Evolutionary conservation across 163 green algal species (phyloP), one percentile per base, ranked within the genome.

Genomic region (Scenedesmus sp.): DNA sequence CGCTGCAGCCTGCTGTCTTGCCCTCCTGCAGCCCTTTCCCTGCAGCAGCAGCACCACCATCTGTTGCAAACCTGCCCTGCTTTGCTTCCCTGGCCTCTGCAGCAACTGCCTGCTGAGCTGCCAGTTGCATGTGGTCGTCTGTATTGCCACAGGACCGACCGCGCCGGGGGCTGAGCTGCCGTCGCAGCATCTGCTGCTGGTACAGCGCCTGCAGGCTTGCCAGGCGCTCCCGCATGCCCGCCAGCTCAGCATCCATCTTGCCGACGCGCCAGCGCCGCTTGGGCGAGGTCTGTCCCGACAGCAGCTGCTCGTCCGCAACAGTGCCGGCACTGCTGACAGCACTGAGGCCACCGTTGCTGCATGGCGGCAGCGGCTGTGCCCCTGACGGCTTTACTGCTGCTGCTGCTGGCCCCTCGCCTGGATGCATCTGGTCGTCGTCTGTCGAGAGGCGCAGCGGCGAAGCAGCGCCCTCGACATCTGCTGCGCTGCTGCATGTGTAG

Each of bases 211-310:
- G 89, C 70, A 92, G 73, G 49, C 37, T 81, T 53, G 46, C 72
- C 83, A 90, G 89, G 10, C 83, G 72, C 37, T 81, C 56, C 6
- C 51, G 44, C 89, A 92, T 92, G 51, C 53, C 82, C 26, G 83
- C 73, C 12, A 90, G 89, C 83, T 92, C 89, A 43, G 44, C 35
- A n/a, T 89, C 81, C 81, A 89, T 89, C 42, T 88, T 53, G 33
- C 88, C 88, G 6, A 82, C 56, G 33, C 88, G 40, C 81, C 88
- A 92, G 46, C 68, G 81, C 37, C 59, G 46, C 44, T 90, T 42
- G 5, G 24, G 85, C 44, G 83, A n/a, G 15, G 83, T 26, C 51
- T 80, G 37, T 2, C 22, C 43, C 5, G 26, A 59, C 79, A 26
- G 35, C 72, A 81, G 35, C 72, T 49, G 72, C 72, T 49, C 72